These are phyloP conservation scores for Eremothecium cymbalariae DNA, from an alignment of 1,139 yeast genomes.

Conservation along the genomic window DNA sequence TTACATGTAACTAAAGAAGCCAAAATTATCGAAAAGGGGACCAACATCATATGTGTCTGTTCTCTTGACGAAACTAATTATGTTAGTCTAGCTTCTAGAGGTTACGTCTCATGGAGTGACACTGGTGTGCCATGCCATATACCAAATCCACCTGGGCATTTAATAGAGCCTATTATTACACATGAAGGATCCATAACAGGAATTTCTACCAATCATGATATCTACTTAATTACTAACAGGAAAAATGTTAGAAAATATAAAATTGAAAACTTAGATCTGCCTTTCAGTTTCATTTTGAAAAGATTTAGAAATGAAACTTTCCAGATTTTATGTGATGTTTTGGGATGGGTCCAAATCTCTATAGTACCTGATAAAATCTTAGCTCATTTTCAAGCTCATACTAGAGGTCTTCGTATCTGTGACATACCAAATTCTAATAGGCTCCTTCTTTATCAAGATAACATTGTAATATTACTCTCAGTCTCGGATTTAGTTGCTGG, in stretches of 20 bases:
- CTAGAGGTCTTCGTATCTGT: conserved; percentile 1
- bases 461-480: neutral
- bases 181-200: neutral
- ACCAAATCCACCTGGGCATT: neutral
- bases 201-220: neutral
- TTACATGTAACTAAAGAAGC: too few relatives aligned
- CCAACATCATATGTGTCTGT: neutral
- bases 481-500: neutral
- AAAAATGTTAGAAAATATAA: neutral
- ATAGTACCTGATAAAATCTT: neutral
- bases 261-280: neutral
- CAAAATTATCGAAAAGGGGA: too few relatives aligned
- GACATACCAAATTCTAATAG: neutral
- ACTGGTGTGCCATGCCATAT: neutral
- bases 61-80: neutral
- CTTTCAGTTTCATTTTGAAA: conserved; percentile 1
- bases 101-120: conserved; percentile 1
- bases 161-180: neutral
- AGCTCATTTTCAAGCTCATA: conserved; percentile 1
- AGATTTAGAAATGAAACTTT: neutral
- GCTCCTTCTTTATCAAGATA: conserved; percentile 1
- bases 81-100: neutral
- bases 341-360: conserved; percentile 1
- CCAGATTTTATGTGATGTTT: conserved; percentile 2
- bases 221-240: neutral